These are phyloP conservation scores for Crithidia expoeki DNA, from an alignment of 208 protist genomes.

Conservation along the genomic window DNA sequence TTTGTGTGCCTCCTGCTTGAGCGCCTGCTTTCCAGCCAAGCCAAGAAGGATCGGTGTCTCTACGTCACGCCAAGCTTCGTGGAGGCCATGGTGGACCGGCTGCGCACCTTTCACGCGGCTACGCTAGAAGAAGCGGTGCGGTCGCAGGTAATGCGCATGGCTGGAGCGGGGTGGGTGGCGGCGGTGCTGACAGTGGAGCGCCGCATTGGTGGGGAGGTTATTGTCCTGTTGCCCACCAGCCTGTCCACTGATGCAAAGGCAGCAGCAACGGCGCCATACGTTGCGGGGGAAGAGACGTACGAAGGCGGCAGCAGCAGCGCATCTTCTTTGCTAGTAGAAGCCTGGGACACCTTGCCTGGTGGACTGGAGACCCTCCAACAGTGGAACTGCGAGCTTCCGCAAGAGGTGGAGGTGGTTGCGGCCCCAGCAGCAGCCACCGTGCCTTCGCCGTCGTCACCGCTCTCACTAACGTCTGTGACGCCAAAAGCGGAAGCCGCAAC, in stretches of 20 bases:
- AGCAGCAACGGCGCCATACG: too few species aligned
- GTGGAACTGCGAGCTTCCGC: slow-evolving; percentile 8
- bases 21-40: slow-evolving; percentile 57
- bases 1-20: slow-evolving; percentile 79
- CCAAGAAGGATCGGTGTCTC: slow-evolving; percentile 39
- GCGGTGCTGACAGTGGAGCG: slow-evolving; percentile 72
- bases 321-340: slow-evolving; percentile 21
- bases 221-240: slow-evolving; percentile 22
- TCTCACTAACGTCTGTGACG: neutral
- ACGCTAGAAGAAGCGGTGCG: slow-evolving; percentile 75
- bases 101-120: slow-evolving; percentile 74
- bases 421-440: neutral
- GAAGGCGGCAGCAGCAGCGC: neutral
- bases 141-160: slow-evolving; percentile 64
- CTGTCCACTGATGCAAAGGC: neutral
- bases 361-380: slow-evolving; percentile 22
- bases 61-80: slow-evolving; percentile 69
- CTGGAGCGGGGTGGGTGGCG: slow-evolving; percentile 32
- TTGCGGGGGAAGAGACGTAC: too few species aligned
- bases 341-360: slow-evolving; percentile 25
- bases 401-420: too few species aligned
- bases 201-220: slow-evolving; percentile 18
- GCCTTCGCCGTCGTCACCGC: neutral
- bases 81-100: slow-evolving; percentile 39
- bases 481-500: neutral